A percentile compares a stretch with the other conserved stretches of the same genome.
Evolutionary conservation across 305 asterid genomes (phyloP).

Genomic region (Rubia balearica): DNA sequence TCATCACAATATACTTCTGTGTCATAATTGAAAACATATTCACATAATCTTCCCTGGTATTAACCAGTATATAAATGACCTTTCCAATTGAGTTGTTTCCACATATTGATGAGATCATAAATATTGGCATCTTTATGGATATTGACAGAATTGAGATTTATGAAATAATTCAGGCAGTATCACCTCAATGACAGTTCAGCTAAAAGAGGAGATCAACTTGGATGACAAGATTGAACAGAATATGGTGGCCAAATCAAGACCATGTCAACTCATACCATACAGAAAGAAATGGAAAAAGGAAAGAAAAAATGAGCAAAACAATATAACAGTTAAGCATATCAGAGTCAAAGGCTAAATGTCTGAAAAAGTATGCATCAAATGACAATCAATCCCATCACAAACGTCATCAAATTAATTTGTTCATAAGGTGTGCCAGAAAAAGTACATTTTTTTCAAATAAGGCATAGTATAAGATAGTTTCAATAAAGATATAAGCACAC

Average conservation of each 20-base stretch:
- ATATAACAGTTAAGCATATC: too few species aligned
- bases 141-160: neutral
- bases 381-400: neutral
- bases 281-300: neutral
- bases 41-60: neutral
- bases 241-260: neutral
- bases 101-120: neutral
- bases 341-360: too few species aligned
- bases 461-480: neutral
- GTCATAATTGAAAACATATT: neutral
- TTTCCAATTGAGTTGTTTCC: neutral
- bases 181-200: neutral
- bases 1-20: neutral
- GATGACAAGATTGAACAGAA: neutral
- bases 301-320: too few species aligned
- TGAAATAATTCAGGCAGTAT: neutral
- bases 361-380: too few species aligned
- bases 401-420: neutral
- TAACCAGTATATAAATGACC: neutral
- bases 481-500: constrained; percentile 31
- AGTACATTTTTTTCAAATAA: neutral
- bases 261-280: neutral
- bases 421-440: neutral
- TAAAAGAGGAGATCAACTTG: constrained; percentile 3
- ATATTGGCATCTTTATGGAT: neutral